These are phyloP conservation scores for Rhynchospora tenuis DNA, from an alignment of 176 grass and related monocot species.

Conservation along the genomic window DNA sequence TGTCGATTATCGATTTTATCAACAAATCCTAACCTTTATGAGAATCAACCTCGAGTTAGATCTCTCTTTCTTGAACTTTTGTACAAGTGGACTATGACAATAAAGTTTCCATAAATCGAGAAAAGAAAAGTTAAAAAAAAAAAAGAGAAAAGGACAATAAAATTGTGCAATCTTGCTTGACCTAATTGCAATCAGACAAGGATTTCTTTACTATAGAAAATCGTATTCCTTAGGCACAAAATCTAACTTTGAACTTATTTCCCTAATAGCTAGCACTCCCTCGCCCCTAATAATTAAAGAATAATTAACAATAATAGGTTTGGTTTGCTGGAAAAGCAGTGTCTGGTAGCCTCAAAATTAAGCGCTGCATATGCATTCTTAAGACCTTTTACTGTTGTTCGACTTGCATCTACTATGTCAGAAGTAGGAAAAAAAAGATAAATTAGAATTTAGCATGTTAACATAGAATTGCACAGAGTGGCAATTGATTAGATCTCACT, in stretches of 20 bases:
- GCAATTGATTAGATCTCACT: background rate
- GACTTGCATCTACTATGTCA: background rate
- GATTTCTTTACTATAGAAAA: background rate
- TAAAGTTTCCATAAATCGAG: background rate
- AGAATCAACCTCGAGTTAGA: background rate
- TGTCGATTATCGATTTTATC: background rate
- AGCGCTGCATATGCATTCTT: background rate
- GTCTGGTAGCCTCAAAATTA: background rate
- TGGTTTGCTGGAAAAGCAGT: background rate
- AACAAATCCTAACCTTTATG: background rate
- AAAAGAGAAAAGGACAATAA: background rate
- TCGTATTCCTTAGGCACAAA: background rate
- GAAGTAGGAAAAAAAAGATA: background rate
- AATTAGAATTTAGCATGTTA: background rate
- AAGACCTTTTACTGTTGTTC: background rate
- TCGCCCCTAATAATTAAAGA: background rate
- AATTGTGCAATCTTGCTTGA: background rate
- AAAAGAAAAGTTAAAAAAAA: background rate
- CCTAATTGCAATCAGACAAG: background rate
- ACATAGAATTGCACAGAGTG: background rate
- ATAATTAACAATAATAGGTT: background rate
- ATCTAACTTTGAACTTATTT: background rate
- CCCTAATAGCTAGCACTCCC: background rate
- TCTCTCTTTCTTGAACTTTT: background rate
- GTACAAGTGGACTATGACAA: background rate